Evolutionary conservation across 73 alveolate species (phyloP).

Genomic region (Paramecium caudatum): DNA sequence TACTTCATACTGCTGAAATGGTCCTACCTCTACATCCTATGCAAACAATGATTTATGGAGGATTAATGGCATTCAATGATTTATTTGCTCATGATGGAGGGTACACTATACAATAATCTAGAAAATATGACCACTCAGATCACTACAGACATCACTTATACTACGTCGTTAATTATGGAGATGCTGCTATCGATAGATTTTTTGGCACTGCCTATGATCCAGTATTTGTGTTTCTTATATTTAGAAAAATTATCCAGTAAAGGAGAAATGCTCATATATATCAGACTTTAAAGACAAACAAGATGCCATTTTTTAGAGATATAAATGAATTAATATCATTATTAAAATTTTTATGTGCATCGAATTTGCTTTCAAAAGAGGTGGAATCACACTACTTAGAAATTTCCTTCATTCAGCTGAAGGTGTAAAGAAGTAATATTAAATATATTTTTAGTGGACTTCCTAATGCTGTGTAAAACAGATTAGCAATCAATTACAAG

Average conservation of each 20-base stretch:
- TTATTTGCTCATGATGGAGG: conserved; percentile 67
- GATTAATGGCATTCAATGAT: conserved; percentile 27
- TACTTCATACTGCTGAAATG: conserved; percentile 52
- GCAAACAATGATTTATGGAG: conserved; percentile 56
- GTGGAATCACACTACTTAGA: conserved; percentile 64
- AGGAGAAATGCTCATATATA: conserved; percentile 45
- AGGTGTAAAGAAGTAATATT: conserved; percentile 58
- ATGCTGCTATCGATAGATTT: conserved; percentile 43
- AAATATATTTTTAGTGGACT: background rate
- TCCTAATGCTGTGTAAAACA: conserved; percentile 34
- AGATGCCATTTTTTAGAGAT: conserved; percentile 47
- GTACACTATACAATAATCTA: background rate
- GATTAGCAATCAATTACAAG: conserved; percentile 54
- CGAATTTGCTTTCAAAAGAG: conserved; percentile 69
- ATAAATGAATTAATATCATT: conserved; percentile 42
- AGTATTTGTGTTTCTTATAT: background rate
- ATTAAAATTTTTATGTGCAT: conserved; percentile 60
- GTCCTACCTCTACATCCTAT: conserved; percentile 50
- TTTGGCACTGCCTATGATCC: conserved; percentile 61
- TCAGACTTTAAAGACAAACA: background rate
- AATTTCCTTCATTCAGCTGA: conserved; percentile 64
- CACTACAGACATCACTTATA: conserved; percentile 65
- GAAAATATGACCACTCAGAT: conserved; percentile 58
- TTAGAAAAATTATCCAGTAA: conserved; percentile 61
- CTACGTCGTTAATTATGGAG: conserved; percentile 58